These are phyloP conservation scores for Gonapodya prolifera DNA, from an alignment of 192 early-diverging fungal genomes.

Conservation along the genomic window DNA sequence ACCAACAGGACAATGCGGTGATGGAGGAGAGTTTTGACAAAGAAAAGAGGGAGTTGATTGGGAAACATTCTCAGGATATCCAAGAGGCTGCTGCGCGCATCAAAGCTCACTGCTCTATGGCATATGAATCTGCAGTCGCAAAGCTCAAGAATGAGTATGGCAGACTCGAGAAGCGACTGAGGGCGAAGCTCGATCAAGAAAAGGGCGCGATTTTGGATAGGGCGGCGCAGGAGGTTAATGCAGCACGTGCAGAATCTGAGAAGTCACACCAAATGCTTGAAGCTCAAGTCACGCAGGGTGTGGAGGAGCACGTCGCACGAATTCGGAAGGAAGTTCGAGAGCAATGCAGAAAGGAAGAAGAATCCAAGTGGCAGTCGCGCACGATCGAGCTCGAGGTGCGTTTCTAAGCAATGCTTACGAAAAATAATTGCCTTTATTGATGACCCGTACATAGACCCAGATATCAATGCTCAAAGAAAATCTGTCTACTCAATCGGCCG, in stretches of 20 bases:
- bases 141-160: conserved; percentile 21
- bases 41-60: conserved; percentile 4
- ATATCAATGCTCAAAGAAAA: neutral
- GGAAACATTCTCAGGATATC: conserved; percentile 5
- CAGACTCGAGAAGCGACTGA: conserved; percentile 9
- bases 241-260: neutral
- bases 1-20: neutral
- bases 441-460: neutral
- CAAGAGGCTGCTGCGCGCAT: conserved; percentile 5
- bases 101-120: conserved; percentile 19
- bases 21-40: neutral
- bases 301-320: neutral
- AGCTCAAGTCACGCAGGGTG: neutral
- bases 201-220: neutral
- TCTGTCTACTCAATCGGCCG: neutral
- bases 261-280: neutral
- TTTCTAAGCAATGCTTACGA: neutral
- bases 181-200: neutral
- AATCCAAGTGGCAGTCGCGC: neutral
- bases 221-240: neutral
- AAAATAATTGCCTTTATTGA: too few species aligned
- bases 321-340: neutral
- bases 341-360: neutral
- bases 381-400: neutral
- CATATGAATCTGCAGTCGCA: conserved; percentile 19